Conservation (phyloP, 495 filamentous ascomycete species). For the Bathelium albidoporum region DNA sequence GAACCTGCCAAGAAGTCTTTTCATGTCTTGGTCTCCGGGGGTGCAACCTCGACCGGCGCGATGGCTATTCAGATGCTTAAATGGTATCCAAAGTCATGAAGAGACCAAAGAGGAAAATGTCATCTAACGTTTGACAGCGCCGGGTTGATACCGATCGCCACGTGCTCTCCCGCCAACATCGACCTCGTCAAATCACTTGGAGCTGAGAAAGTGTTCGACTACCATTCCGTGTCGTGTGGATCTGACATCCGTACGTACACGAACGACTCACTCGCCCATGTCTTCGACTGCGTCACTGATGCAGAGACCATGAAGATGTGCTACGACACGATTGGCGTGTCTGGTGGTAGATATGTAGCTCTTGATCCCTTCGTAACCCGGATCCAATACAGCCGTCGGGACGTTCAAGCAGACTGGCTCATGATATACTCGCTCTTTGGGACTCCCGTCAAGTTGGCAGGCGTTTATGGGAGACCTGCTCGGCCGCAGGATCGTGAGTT, state of each 20-base stretch:
- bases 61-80: conserved; percentile 10
- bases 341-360: conserved; percentile 9
- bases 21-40: conserved; percentile 12
- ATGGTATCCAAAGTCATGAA: neutral
- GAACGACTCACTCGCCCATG: conserved; percentile 6
- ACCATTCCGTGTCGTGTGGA: conserved; percentile 8
- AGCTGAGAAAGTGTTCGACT: conserved; percentile 11
- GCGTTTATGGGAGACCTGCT: neutral
- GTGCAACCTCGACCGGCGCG: conserved; percentile 12
- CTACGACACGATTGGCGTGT: conserved; percentile 9
- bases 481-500: neutral
- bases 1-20: neutral
- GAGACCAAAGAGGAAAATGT: neutral
- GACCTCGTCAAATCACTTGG: conserved; percentile 10
- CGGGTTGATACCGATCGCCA: conserved; percentile 10
- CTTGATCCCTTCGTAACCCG: conserved; percentile 3
- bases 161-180: conserved; percentile 14
- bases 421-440: neutral
- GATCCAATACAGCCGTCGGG: neutral
- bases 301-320: conserved; percentile 11
- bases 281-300: conserved; percentile 14
- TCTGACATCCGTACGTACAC: conserved; percentile 12
- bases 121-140: conserved; percentile 3
- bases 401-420: conserved; percentile 1
- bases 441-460: neutral